Percentiles rank a stretch among this genome's conserved stretches.
phyloP scores from a whole-genome alignment of 352 stramenopile genomes.

The Globisporangium nagaii region DNA sequence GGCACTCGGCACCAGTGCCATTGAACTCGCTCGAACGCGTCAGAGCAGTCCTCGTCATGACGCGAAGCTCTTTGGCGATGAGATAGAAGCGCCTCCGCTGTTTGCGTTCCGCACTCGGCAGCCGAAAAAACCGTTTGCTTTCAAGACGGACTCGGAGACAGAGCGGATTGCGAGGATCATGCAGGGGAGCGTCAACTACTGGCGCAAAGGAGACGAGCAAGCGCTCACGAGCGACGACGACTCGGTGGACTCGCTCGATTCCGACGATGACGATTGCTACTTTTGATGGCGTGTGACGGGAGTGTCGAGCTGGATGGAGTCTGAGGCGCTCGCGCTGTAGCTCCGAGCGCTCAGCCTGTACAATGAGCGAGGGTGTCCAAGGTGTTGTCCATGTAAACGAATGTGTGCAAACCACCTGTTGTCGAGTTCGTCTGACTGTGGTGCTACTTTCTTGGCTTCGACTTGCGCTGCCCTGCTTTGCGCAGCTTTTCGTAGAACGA shows the following conservation, averaged over 20 bases:
- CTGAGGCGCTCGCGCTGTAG: no score
- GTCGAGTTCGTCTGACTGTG: no score
- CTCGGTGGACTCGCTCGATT: constrained; percentile 20
- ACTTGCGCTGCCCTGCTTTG: constrained; percentile 44
- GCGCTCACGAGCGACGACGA: constrained; percentile 22
- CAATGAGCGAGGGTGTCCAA: no score
- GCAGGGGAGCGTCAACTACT: constrained; percentile 63
- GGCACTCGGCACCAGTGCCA: background rate
- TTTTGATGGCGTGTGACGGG: constrained; percentile 7
- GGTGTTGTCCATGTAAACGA: background rate
- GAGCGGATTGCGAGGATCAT: constrained; percentile 80
- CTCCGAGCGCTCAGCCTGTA: no score
- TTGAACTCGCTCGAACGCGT: background rate
- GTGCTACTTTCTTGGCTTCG: constrained; percentile 36
- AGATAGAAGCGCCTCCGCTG: background rate
- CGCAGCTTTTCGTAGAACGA: constrained; percentile 81
- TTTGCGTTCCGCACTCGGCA: background rate
- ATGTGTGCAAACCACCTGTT: background rate
- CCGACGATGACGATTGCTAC: constrained; percentile 17
- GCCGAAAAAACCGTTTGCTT: background rate
- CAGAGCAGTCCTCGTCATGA: no score
- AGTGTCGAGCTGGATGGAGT: no score
- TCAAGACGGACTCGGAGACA: constrained; percentile 47
- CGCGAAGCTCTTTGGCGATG: background rate
- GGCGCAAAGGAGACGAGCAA: constrained; percentile 37